These are phyloP conservation scores for Lecanicillium sp. DNA, from an alignment of 2,329 filamentous ascomycete genomes.

Conservation along the genomic window DNA sequence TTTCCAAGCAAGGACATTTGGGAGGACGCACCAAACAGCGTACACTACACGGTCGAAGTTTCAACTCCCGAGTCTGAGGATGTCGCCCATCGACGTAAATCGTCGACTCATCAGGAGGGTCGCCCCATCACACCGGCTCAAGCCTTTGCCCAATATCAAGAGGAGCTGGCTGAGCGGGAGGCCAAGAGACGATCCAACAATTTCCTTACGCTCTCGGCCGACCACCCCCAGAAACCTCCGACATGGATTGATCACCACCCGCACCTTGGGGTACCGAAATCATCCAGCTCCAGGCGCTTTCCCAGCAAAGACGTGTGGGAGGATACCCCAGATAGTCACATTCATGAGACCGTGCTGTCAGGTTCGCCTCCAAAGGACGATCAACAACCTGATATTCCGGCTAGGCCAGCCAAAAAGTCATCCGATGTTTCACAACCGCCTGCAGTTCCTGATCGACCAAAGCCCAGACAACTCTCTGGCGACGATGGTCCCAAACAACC, in stretches of 20 bases:
- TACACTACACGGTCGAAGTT: constrained; percentile 73
- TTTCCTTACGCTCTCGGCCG: constrained; percentile 17
- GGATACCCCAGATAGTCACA: constrained; percentile 77
- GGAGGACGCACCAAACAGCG: constrained; percentile 89
- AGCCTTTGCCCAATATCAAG: constrained; percentile 58
- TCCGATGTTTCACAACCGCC: constrained; percentile 33
- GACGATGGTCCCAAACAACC: constrained; percentile 28
- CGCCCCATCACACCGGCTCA: constrained; percentile 51
- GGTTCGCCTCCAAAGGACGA: constrained; percentile 21
- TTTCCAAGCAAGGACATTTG: constrained; percentile 96
- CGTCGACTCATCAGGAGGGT: constrained; percentile 18
- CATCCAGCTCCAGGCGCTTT: constrained; percentile 62
- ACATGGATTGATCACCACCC: constrained; percentile 39
- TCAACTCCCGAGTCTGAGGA: constrained; percentile 58
- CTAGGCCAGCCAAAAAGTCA: constrained; percentile 28
- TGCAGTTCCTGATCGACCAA: constrained; percentile 44
- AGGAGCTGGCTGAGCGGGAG: constrained; percentile 30
- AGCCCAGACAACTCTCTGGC: constrained; percentile 35
- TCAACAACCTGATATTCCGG: constrained; percentile 20
- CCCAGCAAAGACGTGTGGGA: constrained; percentile 94
- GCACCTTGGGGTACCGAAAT: constrained; percentile 43
- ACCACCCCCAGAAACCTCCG: constrained; percentile 21
- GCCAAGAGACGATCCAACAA: constrained; percentile 19
- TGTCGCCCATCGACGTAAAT: constrained; percentile 29
- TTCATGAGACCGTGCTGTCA: constrained; percentile 67